A percentile compares a stretch with the other conserved stretches of the same genome.
phyloP scores from a whole-genome alignment of 371 early-diverging fungal genomes.

The Mortierella sp. region DNA sequence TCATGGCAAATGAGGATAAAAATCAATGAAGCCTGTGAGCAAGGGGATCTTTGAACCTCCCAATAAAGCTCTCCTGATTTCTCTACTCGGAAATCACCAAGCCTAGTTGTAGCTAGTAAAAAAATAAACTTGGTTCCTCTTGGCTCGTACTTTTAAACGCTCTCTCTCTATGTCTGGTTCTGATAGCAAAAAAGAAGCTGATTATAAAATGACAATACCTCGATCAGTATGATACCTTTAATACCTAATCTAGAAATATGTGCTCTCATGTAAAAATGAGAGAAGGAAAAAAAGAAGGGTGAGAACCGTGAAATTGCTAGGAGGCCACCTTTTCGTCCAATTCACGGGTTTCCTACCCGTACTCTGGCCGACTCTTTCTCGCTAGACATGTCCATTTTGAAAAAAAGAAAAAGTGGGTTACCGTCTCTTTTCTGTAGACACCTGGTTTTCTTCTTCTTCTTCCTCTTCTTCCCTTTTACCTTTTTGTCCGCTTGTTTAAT shows the following conservation, averaged over 20 bases:
- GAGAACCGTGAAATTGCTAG: slow-evolving; percentile 1
- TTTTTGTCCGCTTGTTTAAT: background rate
- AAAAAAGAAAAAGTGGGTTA: too few species aligned
- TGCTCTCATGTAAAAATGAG: background rate
- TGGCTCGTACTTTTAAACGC: too few species aligned
- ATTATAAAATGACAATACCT: background rate
- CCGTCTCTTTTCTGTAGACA: background rate
- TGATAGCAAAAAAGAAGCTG: too few species aligned
- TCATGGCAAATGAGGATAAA: background rate
- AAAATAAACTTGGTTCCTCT: background rate
- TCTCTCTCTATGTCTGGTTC: too few species aligned
- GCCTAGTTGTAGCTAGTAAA: too few species aligned
- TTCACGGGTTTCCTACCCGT: too few species aligned
- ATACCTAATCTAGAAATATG: background rate
- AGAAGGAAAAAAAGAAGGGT: background rate
- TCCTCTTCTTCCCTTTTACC: background rate
- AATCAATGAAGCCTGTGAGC: background rate
- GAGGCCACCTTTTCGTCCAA: background rate
- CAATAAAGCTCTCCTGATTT: too few species aligned
- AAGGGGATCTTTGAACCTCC: background rate
- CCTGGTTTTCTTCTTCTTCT: background rate
- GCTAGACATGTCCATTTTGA: too few species aligned
- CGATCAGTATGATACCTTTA: background rate
- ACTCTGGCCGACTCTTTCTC: too few species aligned
- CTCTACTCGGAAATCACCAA: too few species aligned